Base-by-base conservation (phyloP, 2,329 filamentous ascomycete genomes). In the Cladosporium sp. region DNA sequence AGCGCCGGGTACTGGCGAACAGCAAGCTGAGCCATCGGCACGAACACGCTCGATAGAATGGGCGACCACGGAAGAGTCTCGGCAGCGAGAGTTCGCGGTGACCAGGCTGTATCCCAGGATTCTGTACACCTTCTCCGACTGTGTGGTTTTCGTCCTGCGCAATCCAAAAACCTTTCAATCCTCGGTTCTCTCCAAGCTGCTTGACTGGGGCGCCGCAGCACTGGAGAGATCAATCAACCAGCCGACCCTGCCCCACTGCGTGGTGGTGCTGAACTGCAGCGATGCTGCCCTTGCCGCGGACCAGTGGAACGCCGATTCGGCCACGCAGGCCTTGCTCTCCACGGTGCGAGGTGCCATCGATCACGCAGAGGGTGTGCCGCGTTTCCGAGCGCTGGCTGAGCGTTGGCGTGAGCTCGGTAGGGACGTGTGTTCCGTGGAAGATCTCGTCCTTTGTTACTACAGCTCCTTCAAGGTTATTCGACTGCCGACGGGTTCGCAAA, bases 191-290 rank as follows among this genome's bases (percentile, higher is more conserved):
- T 64, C 68, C 45, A 67, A 65, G 46, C 63, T 79, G 4, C 56
- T 79, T 5, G 63, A 70, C 38, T 79, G 76, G 77, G 76, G 73
- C 5, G 66, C 67, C 4, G 69, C 73, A 2, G 72, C 73, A 0
- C 63, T 79, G 6, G 76, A 79, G 54, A 76, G 70, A 51, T 76
- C 75, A 0, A 66, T 72, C 14, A 79, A 80, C 53, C 77, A 80
- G 54, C 77, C 77, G 0, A 68, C 72, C 3, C 68, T 80, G 6
- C 77, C 78, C 2, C 75, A 78, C 57, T 75, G 72, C 1, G 71
- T 81, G 48, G 72, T 80, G 42, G 74, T 73, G 0, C 67, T 80
- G 33, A 80, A 80, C 59, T 72, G 70, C 1, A 68, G 71, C 0
- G 70, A 76, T 8, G 59, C 63, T 40, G 64, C 65, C 37, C 64